Percentiles rank a stretch among this genome's conserved stretches.
Evolutionary conservation across 192 early-diverging fungal genomes (phyloP).

Genomic region (Umbelopsis sp.): DNA sequence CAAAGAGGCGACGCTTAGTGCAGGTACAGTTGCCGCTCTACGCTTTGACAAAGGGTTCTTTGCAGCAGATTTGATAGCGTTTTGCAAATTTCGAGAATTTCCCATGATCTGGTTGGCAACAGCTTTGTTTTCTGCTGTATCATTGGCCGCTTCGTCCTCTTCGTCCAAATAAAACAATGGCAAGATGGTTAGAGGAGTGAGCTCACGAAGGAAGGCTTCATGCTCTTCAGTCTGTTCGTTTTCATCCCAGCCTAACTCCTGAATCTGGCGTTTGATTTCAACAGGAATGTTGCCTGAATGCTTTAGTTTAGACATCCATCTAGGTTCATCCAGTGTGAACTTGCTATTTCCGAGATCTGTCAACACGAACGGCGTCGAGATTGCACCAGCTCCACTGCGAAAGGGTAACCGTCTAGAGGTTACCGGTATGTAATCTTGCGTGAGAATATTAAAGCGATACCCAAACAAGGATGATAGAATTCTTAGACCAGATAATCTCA

Average conservation of each 20-base stretch:
- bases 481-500: conserved; percentile 39
- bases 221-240: conserved; percentile 45
- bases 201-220: conserved; percentile 41
- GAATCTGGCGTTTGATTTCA: conserved; percentile 52
- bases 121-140: not conserved
- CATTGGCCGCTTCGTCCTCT: conserved; percentile 25
- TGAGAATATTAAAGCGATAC: conserved; percentile 47
- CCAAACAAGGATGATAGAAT: conserved; percentile 49
- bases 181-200: conserved; percentile 50
- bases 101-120: not conserved
- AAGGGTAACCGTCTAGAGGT: conserved; percentile 50
- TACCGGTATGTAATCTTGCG: conserved; percentile 48
- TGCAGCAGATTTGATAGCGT: not conserved
- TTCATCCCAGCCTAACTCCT: conserved; percentile 56
- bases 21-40: conserved; percentile 40
- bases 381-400: conserved; percentile 39
- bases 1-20: conserved; percentile 46
- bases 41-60: conserved; percentile 26
- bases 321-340: conserved; percentile 54
- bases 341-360: conserved; percentile 55
- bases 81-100: not conserved
- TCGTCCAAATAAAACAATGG: conserved; percentile 55
- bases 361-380: conserved; percentile 52
- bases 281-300: conserved; percentile 46
- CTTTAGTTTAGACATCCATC: conserved; percentile 51